Evolutionary conservation across 768 basidiomycete species (phyloP), one percentile per base, ranked within the genome.

Genomic region (Serpula lacrymans): DNA sequence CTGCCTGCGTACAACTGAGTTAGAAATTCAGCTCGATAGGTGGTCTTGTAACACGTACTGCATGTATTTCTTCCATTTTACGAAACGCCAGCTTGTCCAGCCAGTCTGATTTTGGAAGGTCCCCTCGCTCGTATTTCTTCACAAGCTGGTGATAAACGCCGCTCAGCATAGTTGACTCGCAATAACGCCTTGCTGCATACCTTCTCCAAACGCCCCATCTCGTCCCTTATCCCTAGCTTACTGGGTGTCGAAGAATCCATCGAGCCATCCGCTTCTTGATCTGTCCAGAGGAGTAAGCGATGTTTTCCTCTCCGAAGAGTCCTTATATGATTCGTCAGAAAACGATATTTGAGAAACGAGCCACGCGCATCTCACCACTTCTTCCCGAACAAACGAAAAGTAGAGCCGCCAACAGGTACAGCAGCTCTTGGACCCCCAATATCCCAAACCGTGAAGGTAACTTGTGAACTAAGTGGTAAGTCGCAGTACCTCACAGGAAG

Each of bases 361-460:
- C 26, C 3, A 18, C 34, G 6, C 20, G 31, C 5, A 1, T 62
- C 75, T 34, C 45, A 88, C 93, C 86, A 85, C 69, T 97, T 96
- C 77, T 89, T 88, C 11, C 91, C 86, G 62, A 99, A 99, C 27
- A 99, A 53, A 14, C 80, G 73, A 56, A 98, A 85, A 0, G 92
- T 96, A 3, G 92, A 80, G 1, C 94, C 95, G 22, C 95, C 96
- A 4, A 97, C 84, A 5, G 93, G 88, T 13, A 79, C 71, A 2
- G 89, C 82, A 33, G 75, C 69, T 6, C 89, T 76, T 17, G 91
- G 84, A 0, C 88, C 87, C 26, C 82, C 86, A 43, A 93, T 93
- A 56, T 98, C 94, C 88, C 92, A 97, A 6, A 97, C 84, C 0
- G 96, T 98, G 54, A 98, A 87, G 0, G 88, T 85, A 37, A 99